Evolutionary conservation across 345 rosid species (phyloP).

Genomic region (Populus simonii): DNA sequence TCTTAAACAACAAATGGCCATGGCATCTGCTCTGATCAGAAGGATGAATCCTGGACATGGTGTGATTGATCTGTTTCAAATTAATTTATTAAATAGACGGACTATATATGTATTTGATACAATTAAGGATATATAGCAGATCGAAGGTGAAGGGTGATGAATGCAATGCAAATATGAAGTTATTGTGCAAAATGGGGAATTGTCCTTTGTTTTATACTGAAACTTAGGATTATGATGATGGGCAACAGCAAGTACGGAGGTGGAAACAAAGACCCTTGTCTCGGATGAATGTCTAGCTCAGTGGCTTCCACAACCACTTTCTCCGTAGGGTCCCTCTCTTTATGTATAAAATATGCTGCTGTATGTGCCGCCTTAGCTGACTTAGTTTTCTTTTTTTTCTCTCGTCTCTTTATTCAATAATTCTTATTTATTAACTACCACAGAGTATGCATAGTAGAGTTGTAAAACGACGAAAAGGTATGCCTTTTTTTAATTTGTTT

Average conservation of each 20-base stretch:
- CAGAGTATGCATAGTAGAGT: too few species aligned
- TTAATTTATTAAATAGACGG: not conserved
- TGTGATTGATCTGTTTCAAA: not conserved
- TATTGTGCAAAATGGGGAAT: not conserved
- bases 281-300: conserved; percentile 12
- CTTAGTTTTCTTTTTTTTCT: not conserved
- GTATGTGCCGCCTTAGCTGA: not conserved
- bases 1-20: not conserved
- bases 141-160: not conserved
- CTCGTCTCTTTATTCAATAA: not conserved
- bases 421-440: not conserved
- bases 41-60: conserved; percentile 47
- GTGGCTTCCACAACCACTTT: conserved; percentile 12
- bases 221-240: not conserved
- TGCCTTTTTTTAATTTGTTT: too few species aligned
- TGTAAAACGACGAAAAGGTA: too few species aligned
- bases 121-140: not conserved
- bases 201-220: conserved; percentile 8
- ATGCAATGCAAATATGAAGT: not conserved
- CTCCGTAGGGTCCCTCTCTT: conserved; percentile 12
- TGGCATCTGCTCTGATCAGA: conserved; percentile 11
- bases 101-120: not conserved
- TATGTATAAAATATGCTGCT: not conserved
- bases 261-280: not conserved
- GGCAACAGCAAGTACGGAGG: not conserved